Evolutionary conservation across 331 rosid genomes (phyloP), one percentile per base, ranked within the genome.

Genomic region (Quercus phellos): DNA sequence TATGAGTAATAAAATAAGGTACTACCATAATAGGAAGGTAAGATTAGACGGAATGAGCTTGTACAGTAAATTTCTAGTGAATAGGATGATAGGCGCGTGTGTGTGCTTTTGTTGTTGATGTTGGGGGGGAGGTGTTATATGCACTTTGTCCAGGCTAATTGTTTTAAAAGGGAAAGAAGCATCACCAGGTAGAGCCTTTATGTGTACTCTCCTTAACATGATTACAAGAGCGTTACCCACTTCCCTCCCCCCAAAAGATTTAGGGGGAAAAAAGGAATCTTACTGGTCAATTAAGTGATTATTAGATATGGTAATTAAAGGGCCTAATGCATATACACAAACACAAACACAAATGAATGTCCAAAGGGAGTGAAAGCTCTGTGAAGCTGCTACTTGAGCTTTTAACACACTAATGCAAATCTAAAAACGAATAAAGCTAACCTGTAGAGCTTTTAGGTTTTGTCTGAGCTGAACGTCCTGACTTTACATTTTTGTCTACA

Each of bases 401-500:
- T 72, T 59, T 51, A 4, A 42, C 42, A 77, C 13, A 42, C 58
- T 9, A 67, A 27, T n/a, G 14, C 42, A 29, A 71, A 56, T n/a
- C n/a, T 26, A 64, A 70, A 53, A 4, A 21, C 42, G 54, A 61
- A 64, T n/a, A 63, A 24, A 72, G 42, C 76, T 83, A 79, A 94
- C 98, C 98, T 2, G 78, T 42, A 54, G 91, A 87, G 72, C 55
- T 77, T 86, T 88, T 92, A 60, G 93, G 87, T 89, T 89, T 92
- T 6, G 85, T 51, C 54, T 90, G 94, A 70, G 87, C 53, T 10
- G 97, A 85, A 51, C 96, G 92, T 55, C 97, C 97, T n/a, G 93
- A 84, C 72, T 79, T 92, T 46, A 88, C 63, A 88, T 83, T 89
- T 87, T 89, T 90, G 80, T 92, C 96, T 32, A 68, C 86, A 34